Percentiles rank a stretch among this genome's conserved stretches.
Evolutionary conservation across 495 filamentous ascomycete genomes (phyloP).

Genomic region (Penicillium nucicola): DNA sequence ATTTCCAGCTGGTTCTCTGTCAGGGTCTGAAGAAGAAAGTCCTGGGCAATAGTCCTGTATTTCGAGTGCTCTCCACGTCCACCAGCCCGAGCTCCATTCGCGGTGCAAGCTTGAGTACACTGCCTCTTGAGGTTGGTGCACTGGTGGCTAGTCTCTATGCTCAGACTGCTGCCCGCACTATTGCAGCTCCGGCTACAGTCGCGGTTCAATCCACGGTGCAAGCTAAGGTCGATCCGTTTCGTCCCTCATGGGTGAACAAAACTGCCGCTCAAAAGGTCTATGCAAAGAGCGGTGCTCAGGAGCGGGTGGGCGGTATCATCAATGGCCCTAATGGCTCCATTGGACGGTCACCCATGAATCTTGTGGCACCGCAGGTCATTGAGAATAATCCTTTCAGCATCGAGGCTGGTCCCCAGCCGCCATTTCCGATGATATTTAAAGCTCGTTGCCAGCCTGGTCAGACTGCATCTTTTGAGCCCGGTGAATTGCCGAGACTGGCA

Average conservation of each 20-base stretch:
- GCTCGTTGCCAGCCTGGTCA: slow-evolving; percentile 29
- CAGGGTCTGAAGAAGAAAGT: slow-evolving; percentile 49
- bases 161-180: slow-evolving; percentile 41
- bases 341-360: slow-evolving; percentile 13
- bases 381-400: slow-evolving; percentile 15
- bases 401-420: slow-evolving; percentile 51
- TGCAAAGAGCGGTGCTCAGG: slow-evolving; percentile 32
- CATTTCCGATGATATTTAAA: slow-evolving; percentile 57
- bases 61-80: slow-evolving; percentile 61
- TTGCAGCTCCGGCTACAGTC: slow-evolving; percentile 45
- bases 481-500: slow-evolving; percentile 13
- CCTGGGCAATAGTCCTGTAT: slow-evolving; percentile 61
- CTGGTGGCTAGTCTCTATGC: slow-evolving; percentile 54
- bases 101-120: slow-evolving; percentile 59
- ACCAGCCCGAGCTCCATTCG: slow-evolving; percentile 55
- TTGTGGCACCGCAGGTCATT: slow-evolving; percentile 9
- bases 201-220: slow-evolving; percentile 38
- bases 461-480: slow-evolving; percentile 29
- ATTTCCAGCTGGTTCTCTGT: slow-evolving; percentile 63
- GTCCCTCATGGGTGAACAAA: slow-evolving; percentile 39
- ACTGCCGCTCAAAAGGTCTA: slow-evolving; percentile 42
- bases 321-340: slow-evolving; percentile 15
- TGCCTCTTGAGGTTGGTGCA: slow-evolving; percentile 62
- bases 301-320: slow-evolving; percentile 27
- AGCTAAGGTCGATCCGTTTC: slow-evolving; percentile 29